Percentiles rank a stretch among this genome's conserved stretches.
phyloP scores from a whole-genome alignment of 2,329 filamentous ascomycete genomes.

The Xylaria multiplex region DNA sequence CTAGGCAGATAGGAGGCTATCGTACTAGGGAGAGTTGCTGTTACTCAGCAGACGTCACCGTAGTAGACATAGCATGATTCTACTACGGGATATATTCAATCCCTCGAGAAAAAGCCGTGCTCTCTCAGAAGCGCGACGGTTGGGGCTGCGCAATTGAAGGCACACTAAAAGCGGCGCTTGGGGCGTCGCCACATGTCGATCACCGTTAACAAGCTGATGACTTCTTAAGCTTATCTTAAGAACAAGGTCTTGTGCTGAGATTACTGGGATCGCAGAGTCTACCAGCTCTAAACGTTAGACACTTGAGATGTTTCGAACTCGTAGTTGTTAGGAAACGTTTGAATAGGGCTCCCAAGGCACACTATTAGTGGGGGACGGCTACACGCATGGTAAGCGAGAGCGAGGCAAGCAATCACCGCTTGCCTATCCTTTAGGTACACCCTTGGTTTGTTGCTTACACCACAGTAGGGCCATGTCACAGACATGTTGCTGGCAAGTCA shows the following conservation, averaged over 20 bases:
- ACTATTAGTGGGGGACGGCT: conserved; percentile 15
- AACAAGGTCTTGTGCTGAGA: background rate
- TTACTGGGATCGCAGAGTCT: background rate
- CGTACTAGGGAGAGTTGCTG: background rate
- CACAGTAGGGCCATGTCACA: background rate
- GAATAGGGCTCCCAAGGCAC: conserved; percentile 2
- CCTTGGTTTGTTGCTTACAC: conserved; percentile 10
- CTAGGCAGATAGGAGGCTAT: background rate
- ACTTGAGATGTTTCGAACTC: background rate
- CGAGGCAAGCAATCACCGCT: conserved; percentile 11
- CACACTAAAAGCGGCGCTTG: conserved; percentile 5
- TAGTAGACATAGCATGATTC: conserved; percentile 8
- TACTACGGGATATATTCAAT: background rate
- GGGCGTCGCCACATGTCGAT: conserved; percentile 5
- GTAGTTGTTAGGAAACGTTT: background rate
- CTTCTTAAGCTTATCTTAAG: background rate
- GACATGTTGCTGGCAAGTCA: background rate
- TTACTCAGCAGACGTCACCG: conserved; percentile 9
- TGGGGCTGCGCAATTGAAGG: background rate
- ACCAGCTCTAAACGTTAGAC: background rate
- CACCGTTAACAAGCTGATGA: conserved; percentile 1
- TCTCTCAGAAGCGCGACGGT: background rate
- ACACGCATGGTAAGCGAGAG: conserved; percentile 18
- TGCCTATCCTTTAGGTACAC: conserved; percentile 3
- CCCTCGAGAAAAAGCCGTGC: conserved; percentile 12